These are phyloP conservation scores for Micromonas pusilla DNA, from an alignment of 139 green algal genomes.

Conservation along the genomic window DNA sequence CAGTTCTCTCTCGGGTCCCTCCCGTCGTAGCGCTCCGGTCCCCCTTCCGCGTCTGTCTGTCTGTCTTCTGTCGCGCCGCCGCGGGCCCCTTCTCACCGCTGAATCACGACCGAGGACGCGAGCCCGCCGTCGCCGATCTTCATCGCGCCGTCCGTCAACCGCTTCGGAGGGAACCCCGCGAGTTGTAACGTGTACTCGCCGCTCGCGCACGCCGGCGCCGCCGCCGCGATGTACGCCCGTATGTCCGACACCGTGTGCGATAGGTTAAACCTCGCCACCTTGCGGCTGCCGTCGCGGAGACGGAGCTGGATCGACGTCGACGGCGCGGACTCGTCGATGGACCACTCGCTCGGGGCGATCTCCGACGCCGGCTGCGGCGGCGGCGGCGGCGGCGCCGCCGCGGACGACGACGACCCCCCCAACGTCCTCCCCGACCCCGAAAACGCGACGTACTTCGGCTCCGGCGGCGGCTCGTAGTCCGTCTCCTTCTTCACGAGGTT, in stretches of 20 bases:
- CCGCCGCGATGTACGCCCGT: slow-evolving; percentile 43
- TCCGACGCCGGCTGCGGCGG: background rate
- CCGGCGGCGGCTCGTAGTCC: slow-evolving; percentile 36
- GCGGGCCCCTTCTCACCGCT: slow-evolving; percentile 30
- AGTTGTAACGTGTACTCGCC: slow-evolving; percentile 2
- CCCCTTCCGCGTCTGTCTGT: too few relatives aligned
- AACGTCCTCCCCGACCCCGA: slow-evolving; percentile 39
- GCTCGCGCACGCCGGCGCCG: background rate
- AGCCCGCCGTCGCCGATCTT: slow-evolving; percentile 42
- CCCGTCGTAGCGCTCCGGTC: too few relatives aligned
- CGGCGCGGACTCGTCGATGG: slow-evolving; percentile 45
- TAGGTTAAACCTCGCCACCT: slow-evolving; percentile 52
- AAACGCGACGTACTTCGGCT: slow-evolving; percentile 48
- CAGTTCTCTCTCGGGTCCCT: too few relatives aligned
- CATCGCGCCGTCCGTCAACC: slow-evolving; percentile 34
- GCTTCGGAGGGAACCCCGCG: slow-evolving; percentile 41
- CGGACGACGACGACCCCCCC: too few relatives aligned
- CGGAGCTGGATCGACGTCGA: slow-evolving; percentile 47
- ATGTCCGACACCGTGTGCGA: slow-evolving; percentile 50
- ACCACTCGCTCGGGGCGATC: background rate
- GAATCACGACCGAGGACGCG: slow-evolving; percentile 41
- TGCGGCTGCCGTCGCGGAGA: slow-evolving; percentile 44
- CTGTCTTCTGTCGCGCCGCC: too few relatives aligned
- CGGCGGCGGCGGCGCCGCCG: background rate
- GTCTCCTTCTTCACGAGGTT: slow-evolving; percentile 41